phyloP scores from a whole-genome alignment of 2,329 filamentous ascomycete genomes.

The Colletotrichum magnum region DNA sequence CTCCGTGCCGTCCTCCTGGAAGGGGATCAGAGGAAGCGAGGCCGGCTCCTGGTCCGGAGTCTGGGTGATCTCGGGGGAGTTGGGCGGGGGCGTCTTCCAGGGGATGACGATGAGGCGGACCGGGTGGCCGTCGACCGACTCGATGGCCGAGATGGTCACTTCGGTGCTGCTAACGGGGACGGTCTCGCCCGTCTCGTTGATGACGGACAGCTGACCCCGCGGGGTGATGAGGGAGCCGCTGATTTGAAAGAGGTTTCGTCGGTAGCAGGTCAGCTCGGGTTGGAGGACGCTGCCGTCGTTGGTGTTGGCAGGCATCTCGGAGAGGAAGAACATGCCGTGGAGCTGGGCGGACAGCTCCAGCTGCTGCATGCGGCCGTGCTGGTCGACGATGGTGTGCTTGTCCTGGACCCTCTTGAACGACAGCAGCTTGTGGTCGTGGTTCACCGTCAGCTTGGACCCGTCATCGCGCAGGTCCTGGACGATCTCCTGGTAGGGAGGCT shows the following conservation, averaged over 20 bases:
- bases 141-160: conserved; percentile 90
- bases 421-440: conserved; percentile 73
- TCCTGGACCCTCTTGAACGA: conserved; percentile 71
- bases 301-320: conserved; percentile 79
- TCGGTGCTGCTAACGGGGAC: conserved; percentile 88
- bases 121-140: conserved; percentile 92
- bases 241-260: conserved; percentile 95
- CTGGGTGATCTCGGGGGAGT: conserved; percentile 76
- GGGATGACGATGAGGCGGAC: conserved; percentile 97
- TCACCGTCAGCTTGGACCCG: conserved; percentile 68
- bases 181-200: conserved; percentile 87
- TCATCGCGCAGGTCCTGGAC: conserved; percentile 73
- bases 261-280: conserved; percentile 94
- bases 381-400: conserved; percentile 72
- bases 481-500: conserved; percentile 71
- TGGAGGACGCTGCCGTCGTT: conserved; percentile 72
- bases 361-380: conserved; percentile 71
- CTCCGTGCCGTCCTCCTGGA: conserved; percentile 72
- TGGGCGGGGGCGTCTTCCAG: conserved; percentile 94
- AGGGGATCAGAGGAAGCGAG: conserved; percentile 80
- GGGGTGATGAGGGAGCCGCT: conserved; percentile 90
- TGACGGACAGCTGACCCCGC: conserved; percentile 81
- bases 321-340: conserved; percentile 91
- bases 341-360: conserved; percentile 80
- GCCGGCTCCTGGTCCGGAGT: conserved; percentile 86